Evolutionary conservation across 148 eudicot genomes (phyloP), one percentile per base, ranked within the genome.

Genomic region (Dianthus caryophyllus): DNA sequence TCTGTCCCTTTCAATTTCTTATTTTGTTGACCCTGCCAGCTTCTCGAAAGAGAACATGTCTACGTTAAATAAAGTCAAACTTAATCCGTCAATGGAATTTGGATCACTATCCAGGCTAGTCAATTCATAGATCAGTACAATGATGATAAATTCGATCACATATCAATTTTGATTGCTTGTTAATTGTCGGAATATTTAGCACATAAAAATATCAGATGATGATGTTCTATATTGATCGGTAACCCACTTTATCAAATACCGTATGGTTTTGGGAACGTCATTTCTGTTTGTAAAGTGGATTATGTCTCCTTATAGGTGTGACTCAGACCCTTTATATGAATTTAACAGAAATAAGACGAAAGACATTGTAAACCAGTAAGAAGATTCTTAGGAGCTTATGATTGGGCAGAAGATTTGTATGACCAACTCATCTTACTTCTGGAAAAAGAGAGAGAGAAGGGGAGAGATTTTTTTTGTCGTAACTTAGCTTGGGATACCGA

Each of bases 1-100:
- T 73, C 20, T 39, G 69, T 62, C 69, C 77, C 49, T 68, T 61
- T 74, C 77, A 68, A 41, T 51, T 26, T 51, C 26, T 50, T 70
- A 62, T 20, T 55, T 53, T 39, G 18, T 50, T 26, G 44, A 12
- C 14, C 49, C 5, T 15, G 3, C 52, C 56, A 29, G 36, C 65
- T 62, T 43, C 39, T 26, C 65, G 36, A 12, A 18, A 48, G 21
- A 66, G 48, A 75, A 63, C 16, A 25, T 59, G 71, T 59, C 62
- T 60, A 14, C 51, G 25, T 59, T 66, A 49, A 50, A 48, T 30
- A 18, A 29, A 74, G 67, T 67, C 71, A 60, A 60, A 59, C 36
- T 5, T 49, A 66, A 43, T 38, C 33, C n/a, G 16, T 22, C 38
- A 21, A n/a, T 7, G 38, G 55, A 25, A 13, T 59, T 30, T 65